Evolutionary conservation across 495 filamentous ascomycete species (phyloP).

Genomic region (Hypoxylon rickii): DNA sequence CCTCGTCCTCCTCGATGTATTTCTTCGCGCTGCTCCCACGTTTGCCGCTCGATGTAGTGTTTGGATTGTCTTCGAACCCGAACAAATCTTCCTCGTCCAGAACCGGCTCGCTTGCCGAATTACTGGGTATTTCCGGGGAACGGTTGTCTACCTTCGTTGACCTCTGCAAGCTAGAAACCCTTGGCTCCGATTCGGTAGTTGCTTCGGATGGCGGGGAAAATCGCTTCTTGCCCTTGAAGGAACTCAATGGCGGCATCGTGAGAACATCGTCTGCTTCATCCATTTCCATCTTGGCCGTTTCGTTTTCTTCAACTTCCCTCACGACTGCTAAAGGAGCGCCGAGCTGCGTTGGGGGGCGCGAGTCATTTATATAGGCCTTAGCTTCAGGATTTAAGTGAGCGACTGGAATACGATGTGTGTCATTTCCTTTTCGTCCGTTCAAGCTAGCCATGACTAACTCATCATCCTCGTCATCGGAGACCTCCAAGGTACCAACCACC

Average conservation of each 20-base stretch:
- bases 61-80: conserved; percentile 29
- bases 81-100: conserved; percentile 39
- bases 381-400: neutral
- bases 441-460: conserved; percentile 38
- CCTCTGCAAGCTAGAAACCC: neutral
- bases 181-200: conserved; percentile 3
- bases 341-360: conserved; percentile 18
- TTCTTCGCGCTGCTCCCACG: conserved; percentile 6
- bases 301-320: conserved; percentile 14
- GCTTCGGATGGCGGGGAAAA: conserved; percentile 29
- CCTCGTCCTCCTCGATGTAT: conserved; percentile 36
- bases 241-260: conserved; percentile 33
- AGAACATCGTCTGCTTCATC: conserved; percentile 26
- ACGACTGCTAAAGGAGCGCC: conserved; percentile 15
- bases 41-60: neutral
- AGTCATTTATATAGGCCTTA: conserved; percentile 28
- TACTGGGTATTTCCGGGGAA: neutral
- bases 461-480: conserved; percentile 37
- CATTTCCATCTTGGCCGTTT: conserved; percentile 9
- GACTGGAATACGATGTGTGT: neutral
- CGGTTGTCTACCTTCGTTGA: neutral
- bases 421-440: conserved; percentile 26
- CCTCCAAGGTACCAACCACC: conserved; percentile 41
- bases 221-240: conserved; percentile 36
- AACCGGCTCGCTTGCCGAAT: neutral